Base-by-base conservation (phyloP, 305 asterid species). In the Euphrasia arctica region DNA sequence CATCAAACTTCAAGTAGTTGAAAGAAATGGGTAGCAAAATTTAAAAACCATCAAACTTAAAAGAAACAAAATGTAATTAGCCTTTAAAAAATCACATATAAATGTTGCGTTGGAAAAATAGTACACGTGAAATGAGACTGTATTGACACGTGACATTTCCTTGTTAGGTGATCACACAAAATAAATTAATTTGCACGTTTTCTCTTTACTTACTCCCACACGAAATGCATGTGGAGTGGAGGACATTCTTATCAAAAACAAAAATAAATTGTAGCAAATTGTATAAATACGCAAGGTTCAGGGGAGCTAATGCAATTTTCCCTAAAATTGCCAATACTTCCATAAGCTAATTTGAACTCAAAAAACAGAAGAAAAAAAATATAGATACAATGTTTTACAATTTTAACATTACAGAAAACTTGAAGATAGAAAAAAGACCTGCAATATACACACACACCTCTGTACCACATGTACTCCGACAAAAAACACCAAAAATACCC, bases 391-490 rank as follows among this genome's bases (percentile, higher is more conserved):
- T 42, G 70, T 64, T 67, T 60, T 68, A 78, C 73, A 78, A 69
- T 62, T 70, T 54, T 34, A 74, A 57, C 66, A 65, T 72, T 74
- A 74, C 79, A 82, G 65, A 74, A 52, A 52, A 22, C 2, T 1
- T 0, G 52, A 55, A 11, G 34, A 55, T 1, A 15, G 27, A 43
- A 60, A 72, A 60, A 60, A 71, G 64, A 58, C 66, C 77, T 70
- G 83, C 68, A 73, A 76, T 84, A 50, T 50, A 50, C 27, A 76
- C 78, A 80, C 88, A 84, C 78, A 72, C 65, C 78, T 70, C 67
- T 69, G 64, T 34, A 74, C 65, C 42, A 65, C 66, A 73, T 75
- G 70, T 60, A 57, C 62, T 62, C 70, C 65, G 54, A 52, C 70
- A 64, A 66, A 73, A 66, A 63, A 66, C 65, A 62, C 45, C 22